Evolutionary conservation across 164 flowering plant genomes (phyloP).

Genomic region (Berberis vulgaris): DNA sequence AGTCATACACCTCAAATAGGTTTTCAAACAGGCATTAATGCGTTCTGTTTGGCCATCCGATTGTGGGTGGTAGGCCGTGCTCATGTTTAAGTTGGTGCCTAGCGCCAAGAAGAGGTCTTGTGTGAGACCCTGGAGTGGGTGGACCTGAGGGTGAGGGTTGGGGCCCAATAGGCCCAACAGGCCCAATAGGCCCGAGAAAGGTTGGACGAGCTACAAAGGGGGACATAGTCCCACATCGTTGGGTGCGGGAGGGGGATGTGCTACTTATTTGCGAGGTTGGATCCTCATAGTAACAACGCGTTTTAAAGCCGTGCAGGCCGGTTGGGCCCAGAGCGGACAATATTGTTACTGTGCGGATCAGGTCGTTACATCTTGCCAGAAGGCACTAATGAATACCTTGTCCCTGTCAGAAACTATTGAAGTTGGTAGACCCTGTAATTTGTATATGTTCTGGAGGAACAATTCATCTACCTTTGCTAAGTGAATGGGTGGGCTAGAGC

Average conservation of each 20-base stretch:
- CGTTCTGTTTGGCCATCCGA: not conserved
- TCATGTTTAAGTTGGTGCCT: not conserved
- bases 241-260: no score
- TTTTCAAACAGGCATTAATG: not conserved
- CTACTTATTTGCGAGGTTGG: no score
- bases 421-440: not conserved
- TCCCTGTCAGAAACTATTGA: not conserved
- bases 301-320: no score
- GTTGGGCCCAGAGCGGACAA: no score
- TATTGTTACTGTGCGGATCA: no score
- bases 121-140: no score
- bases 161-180: no score
- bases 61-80: not conserved
- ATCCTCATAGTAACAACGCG: no score
- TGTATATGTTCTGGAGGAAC: not conserved
- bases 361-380: not conserved
- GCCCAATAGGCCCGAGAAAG: no score
- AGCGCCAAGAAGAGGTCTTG: not conserved
- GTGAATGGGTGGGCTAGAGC: not conserved
- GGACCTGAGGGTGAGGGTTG: no score
- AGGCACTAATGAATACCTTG: not conserved
- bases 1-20: not conserved
- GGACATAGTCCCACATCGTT: no score
- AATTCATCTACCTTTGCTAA: not conserved
- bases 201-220: no score